phyloP scores from a whole-genome alignment of 371 early-diverging fungal genomes.

The Basidiobolus meristosporus region DNA sequence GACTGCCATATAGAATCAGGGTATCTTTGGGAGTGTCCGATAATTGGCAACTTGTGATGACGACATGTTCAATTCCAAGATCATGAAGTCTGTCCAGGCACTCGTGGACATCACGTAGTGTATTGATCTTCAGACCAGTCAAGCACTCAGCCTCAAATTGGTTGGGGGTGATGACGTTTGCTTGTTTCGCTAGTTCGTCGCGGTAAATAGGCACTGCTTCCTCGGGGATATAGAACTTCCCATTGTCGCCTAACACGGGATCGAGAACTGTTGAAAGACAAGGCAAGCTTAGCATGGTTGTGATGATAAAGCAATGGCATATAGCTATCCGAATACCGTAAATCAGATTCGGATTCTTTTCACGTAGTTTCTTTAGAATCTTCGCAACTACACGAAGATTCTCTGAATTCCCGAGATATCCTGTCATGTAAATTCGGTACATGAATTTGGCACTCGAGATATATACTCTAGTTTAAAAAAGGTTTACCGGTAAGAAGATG shows the following conservation, averaged over 20 bases:
- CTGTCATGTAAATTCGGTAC: too few relatives aligned
- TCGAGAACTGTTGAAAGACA: not conserved
- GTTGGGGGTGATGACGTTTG: constrained; percentile 77
- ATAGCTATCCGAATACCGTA: constrained; percentile 10
- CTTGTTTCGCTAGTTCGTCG: constrained; percentile 31
- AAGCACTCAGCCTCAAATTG: constrained; percentile 81
- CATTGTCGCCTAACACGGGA: constrained; percentile 87
- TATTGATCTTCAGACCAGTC: constrained; percentile 28
- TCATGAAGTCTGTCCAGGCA: constrained; percentile 42
- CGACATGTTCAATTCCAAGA: constrained; percentile 40
- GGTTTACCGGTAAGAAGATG: constrained; percentile 54
- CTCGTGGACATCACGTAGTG: constrained; percentile 19
- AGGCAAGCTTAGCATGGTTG: not conserved
- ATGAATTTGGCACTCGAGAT: not conserved
- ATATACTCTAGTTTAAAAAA: not conserved
- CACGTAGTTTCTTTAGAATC: constrained; percentile 23
- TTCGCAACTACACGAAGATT: constrained; percentile 35
- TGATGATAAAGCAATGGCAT: not conserved
- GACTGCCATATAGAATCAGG: constrained; percentile 11
- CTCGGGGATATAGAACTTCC: constrained; percentile 58
- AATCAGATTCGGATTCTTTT: constrained; percentile 17
- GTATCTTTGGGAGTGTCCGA: not conserved
- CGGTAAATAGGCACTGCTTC: constrained; percentile 68
- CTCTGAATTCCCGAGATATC: constrained; percentile 65
- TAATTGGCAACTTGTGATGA: constrained; percentile 43